phyloP scores from a whole-genome alignment of 2,329 filamentous ascomycete species.

The Didymella exigua region DNA sequence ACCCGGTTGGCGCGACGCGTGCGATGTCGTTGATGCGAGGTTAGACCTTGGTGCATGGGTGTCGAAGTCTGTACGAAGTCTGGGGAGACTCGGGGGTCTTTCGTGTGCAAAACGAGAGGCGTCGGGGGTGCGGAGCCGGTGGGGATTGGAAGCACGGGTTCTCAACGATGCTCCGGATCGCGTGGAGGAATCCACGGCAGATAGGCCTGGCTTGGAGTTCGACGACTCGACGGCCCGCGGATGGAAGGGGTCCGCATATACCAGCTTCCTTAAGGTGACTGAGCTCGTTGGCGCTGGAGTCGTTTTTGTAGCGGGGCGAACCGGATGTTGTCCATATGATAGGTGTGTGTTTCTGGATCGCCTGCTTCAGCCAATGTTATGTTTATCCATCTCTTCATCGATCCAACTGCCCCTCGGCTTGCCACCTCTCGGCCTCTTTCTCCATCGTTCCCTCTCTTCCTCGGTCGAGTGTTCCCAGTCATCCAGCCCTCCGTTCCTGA shows the following conservation, averaged over 20 bases:
- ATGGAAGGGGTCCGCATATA: not conserved
- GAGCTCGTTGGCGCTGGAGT: not conserved
- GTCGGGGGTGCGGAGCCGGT: not conserved
- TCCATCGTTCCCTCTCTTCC: conserved; percentile 29
- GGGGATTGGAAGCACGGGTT: not conserved
- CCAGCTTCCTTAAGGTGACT: not conserved
- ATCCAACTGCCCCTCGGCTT: conserved; percentile 36
- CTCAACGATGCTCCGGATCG: not conserved
- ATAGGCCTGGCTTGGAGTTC: not conserved
- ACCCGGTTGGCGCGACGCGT: not conserved
- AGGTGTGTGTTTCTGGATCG: no score
- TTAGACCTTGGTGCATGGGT: not conserved
- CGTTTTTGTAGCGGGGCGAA: not conserved
- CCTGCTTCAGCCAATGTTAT: conserved; percentile 38
- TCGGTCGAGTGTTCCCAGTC: conserved; percentile 24
- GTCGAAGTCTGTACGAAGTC: not conserved
- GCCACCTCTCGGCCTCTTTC: conserved; percentile 20
- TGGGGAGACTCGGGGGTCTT: not conserved
- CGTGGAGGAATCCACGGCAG: not conserved
- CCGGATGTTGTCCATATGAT: no score
- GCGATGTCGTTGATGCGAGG: not conserved
- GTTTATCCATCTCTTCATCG: conserved; percentile 44
- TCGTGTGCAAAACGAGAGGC: not conserved
- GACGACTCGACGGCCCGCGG: no score
- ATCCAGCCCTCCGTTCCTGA: not conserved